Percentiles rank a stretch among this genome's conserved stretches.
These are phyloP conservation scores for Candida suzukii DNA, from an alignment of 805 yeast species.

Conservation along the genomic window DNA sequence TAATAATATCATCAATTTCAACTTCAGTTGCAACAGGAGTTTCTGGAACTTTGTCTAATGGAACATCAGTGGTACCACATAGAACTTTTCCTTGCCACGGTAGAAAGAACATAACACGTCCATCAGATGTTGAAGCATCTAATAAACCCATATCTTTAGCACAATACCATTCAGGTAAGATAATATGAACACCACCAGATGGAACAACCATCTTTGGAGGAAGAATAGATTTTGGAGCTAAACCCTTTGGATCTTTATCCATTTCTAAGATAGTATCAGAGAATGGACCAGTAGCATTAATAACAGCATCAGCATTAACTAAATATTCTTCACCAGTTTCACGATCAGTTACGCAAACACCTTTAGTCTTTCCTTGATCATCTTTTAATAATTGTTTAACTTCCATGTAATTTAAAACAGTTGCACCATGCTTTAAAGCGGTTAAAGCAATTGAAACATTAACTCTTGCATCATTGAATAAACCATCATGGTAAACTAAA, in stretches of 20 bases:
- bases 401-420: conserved; percentile 79
- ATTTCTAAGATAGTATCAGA: conserved; percentile 79
- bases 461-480: conserved; percentile 89
- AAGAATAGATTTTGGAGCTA: conserved; percentile 32
- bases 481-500: conserved; percentile 90
- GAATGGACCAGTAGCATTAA: conserved; percentile 94
- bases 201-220: conserved; percentile 85
- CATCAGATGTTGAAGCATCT: conserved; percentile 90
- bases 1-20: conserved; percentile 80
- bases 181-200: conserved; percentile 88
- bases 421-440: conserved; percentile 83
- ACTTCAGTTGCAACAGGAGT: conserved; percentile 82
- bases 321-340: conserved; percentile 58
- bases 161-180: conserved; percentile 87
- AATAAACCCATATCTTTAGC: conserved; percentile 82
- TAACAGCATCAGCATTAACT: conserved; percentile 65
- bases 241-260: conserved; percentile 67
- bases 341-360: conserved; percentile 69
- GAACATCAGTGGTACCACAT: conserved; percentile 95
- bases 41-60: conserved; percentile 61
- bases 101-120: conserved; percentile 92
- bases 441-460: conserved; percentile 80
- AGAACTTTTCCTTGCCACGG: conserved; percentile 98
- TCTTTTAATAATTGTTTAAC: conserved; percentile 72
- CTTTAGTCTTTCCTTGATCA: conserved; percentile 50